phyloP scores from a whole-genome alignment of 2,329 filamentous ascomycete genomes.

The Atkinsonella texensis region DNA sequence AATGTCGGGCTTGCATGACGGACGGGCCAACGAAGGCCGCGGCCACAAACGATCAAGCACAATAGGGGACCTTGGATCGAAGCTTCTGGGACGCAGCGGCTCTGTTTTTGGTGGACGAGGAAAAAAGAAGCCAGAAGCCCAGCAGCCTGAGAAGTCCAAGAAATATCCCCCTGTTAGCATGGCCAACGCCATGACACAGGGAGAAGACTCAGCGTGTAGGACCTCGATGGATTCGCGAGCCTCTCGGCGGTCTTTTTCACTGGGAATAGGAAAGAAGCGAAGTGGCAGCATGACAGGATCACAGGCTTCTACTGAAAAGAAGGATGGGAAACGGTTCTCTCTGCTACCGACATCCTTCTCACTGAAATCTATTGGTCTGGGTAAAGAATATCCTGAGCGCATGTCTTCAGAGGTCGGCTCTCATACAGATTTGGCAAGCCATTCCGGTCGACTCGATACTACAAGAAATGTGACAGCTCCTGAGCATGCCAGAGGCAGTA shows the following conservation, averaged over 20 bases:
- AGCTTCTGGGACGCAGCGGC: constrained; percentile 71
- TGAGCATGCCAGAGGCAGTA: constrained; percentile 23
- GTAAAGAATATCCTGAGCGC: constrained; percentile 33
- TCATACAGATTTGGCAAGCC: constrained; percentile 40
- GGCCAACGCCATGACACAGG: constrained; percentile 55
- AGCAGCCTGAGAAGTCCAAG: constrained; percentile 47
- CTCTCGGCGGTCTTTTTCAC: constrained; percentile 57
- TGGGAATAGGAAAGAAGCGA: constrained; percentile 57
- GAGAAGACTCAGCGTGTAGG: constrained; percentile 38
- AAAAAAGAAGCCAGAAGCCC: constrained; percentile 36
- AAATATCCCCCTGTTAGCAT: constrained; percentile 88
- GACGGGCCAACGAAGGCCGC: constrained; percentile 31
- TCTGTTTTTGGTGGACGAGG: constrained; percentile 62
- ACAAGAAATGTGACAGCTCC: constrained; percentile 22
- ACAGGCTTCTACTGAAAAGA: constrained; percentile 44
- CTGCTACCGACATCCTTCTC: constrained; percentile 54
- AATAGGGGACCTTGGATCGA: constrained; percentile 71
- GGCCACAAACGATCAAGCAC: constrained; percentile 62
- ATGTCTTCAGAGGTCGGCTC: constrained; percentile 35
- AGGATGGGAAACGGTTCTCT: constrained; percentile 55
- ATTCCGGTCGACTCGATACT: constrained; percentile 26
- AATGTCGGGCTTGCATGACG: constrained; percentile 45
- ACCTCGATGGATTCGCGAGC: constrained; percentile 58
- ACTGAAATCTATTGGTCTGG: constrained; percentile 49
- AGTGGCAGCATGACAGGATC: constrained; percentile 53